These are phyloP conservation scores for Venturia nashicola DNA, from an alignment of 2,329 filamentous ascomycete species.

Conservation along the genomic window DNA sequence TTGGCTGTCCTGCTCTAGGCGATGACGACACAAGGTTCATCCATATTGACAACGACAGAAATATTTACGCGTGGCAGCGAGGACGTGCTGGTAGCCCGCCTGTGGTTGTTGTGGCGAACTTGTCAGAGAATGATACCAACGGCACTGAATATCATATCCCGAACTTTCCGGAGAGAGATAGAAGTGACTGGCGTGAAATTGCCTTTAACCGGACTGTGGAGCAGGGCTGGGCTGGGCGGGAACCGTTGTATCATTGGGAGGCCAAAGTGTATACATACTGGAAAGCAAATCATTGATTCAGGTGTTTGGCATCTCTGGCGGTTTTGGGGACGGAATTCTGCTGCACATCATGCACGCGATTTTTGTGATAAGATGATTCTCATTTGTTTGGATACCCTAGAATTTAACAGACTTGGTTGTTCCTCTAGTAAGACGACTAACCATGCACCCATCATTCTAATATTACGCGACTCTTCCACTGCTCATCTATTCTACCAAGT, in stretches of 20 bases:
- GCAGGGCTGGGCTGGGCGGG: neutral
- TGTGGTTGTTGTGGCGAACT: neutral
- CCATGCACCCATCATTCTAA: too few relatives aligned
- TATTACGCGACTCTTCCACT: too few relatives aligned
- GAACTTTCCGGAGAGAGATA: neutral
- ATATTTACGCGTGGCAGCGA: neutral
- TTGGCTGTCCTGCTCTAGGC: neutral
- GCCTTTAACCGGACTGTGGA: neutral
- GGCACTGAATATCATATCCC: neutral
- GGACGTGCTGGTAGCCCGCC: neutral
- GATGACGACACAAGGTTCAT: neutral
- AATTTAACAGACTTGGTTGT: neutral
- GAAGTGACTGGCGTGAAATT: neutral
- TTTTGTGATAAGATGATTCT: neutral
- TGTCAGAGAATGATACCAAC: neutral
- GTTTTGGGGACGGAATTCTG: neutral
- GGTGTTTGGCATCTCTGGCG: neutral
- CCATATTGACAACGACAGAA: neutral
- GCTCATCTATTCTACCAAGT: too few relatives aligned
- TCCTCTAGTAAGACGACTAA: too few relatives aligned
- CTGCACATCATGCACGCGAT: neutral
- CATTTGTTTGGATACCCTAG: neutral
- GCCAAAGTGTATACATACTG: neutral
- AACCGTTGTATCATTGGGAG: neutral
- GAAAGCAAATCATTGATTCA: neutral